A percentile compares a stretch with the other conserved stretches of the same genome.
Conservation (phyloP, 2,329 filamentous ascomycete genomes). For the Pseudogymnoascus destructans region DNA sequence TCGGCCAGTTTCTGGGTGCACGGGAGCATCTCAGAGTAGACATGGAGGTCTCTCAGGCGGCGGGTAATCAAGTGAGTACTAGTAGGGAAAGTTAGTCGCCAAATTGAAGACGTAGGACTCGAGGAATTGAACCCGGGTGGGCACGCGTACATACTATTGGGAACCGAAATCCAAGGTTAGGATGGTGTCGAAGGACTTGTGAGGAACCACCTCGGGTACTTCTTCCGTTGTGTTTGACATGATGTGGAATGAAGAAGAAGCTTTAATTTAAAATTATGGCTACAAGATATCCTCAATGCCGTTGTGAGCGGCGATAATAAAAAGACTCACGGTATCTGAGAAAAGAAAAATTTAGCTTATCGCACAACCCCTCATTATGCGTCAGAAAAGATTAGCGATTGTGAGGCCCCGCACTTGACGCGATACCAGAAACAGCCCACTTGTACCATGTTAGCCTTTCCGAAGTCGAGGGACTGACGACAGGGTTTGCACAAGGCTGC, state of each 20-base stretch:
- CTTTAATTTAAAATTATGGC: constrained; percentile 29
- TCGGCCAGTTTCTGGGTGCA: constrained; percentile 74
- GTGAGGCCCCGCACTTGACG: constrained; percentile 6
- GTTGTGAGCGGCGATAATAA: constrained; percentile 7
- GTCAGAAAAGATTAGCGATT: constrained; percentile 9
- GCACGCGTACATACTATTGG: constrained; percentile 9
- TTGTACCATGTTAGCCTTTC: constrained; percentile 5
- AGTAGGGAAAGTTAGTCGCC: constrained; percentile 39
- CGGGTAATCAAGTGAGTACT: constrained; percentile 61
- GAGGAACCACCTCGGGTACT: constrained; percentile 24
- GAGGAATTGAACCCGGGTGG: constrained; percentile 4
- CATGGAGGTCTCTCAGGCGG: constrained; percentile 62
- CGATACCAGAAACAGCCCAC: constrained; percentile 7
- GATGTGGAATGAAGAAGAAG: neutral
- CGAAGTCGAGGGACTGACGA: neutral
- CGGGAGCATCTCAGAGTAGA: constrained; percentile 80
- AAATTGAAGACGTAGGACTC: constrained; percentile 3
- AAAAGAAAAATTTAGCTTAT: constrained; percentile 7
- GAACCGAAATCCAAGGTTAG: constrained; percentile 57
- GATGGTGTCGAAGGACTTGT: constrained; percentile 41
- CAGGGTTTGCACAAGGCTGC: constrained; percentile 7
- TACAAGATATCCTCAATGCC: constrained; percentile 31
- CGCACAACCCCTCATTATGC: constrained; percentile 8
- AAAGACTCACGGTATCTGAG: constrained; percentile 3
- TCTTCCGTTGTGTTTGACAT: neutral